phyloP scores from a whole-genome alignment of 2,329 filamentous ascomycete species.

The Zasmidium citrigriseum region DNA sequence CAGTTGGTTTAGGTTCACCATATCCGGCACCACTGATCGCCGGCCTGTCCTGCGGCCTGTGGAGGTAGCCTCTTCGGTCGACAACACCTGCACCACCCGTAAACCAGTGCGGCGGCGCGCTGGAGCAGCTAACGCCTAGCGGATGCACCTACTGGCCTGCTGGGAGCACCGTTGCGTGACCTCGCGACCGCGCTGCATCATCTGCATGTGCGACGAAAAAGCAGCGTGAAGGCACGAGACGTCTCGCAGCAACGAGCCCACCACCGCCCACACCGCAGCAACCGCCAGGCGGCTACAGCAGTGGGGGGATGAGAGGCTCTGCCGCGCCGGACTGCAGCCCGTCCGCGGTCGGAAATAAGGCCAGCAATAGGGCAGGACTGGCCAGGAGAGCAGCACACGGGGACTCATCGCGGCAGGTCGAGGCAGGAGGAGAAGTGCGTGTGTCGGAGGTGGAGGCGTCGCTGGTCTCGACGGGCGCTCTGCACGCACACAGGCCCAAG shows the following conservation, averaged over 20 bases:
- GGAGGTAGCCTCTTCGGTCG: constrained; percentile 8
- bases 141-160: constrained; percentile 7
- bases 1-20: constrained; percentile 15
- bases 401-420: neutral
- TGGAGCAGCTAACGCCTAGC: constrained; percentile 1
- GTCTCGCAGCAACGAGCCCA: too few relatives aligned
- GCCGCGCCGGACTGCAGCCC: neutral
- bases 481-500: neutral
- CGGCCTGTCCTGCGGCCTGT: constrained; percentile 13
- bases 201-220: neutral
- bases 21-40: constrained; percentile 15
- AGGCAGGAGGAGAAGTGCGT: neutral
- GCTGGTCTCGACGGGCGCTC: neutral
- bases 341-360: neutral
- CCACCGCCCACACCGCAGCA: neutral
- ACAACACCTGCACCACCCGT: constrained; percentile 3
- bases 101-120: constrained; percentile 12
- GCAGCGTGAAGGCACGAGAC: neutral
- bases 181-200: neutral
- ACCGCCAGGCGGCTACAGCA: neutral
- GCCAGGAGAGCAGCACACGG: neutral
- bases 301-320: neutral
- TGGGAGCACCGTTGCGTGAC: constrained; percentile 2
- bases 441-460: neutral
- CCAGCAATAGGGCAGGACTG: neutral